Evolutionary conservation across 2,329 filamentous ascomycete species (phyloP).

Genomic region (Cladosporium cucumerinum): DNA sequence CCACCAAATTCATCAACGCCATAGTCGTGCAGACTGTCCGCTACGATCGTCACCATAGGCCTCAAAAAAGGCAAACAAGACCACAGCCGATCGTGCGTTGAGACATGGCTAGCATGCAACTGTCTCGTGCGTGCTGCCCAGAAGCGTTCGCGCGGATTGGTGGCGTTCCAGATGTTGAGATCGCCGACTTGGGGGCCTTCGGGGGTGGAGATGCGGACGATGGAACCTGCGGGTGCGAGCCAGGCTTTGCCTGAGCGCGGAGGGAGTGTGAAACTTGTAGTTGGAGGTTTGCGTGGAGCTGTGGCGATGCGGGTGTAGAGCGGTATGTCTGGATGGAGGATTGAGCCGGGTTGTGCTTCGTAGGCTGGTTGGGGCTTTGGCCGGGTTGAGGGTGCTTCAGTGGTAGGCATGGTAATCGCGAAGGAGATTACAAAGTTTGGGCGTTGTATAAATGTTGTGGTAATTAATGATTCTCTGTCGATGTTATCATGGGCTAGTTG

Average conservation of each 20-base stretch:
- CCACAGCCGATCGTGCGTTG: constrained; percentile 71
- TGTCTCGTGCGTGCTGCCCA: constrained; percentile 79
- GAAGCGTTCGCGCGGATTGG: constrained; percentile 75
- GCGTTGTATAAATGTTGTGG: too few species aligned
- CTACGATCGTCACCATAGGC: constrained; percentile 65
- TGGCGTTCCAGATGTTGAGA: constrained; percentile 74
- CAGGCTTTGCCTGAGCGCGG: constrained; percentile 73
- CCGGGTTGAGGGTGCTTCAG: neutral
- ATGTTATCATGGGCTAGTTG: neutral
- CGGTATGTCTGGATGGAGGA: constrained; percentile 28
- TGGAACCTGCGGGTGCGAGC: constrained; percentile 63
- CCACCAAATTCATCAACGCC: constrained; percentile 53
- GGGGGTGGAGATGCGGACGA: constrained; percentile 72
- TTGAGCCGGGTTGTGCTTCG: constrained; percentile 29
- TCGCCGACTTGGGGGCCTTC: constrained; percentile 79
- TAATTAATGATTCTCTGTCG: neutral
- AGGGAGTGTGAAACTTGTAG: constrained; percentile 52
- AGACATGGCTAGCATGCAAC: constrained; percentile 72
- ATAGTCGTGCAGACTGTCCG: constrained; percentile 57
- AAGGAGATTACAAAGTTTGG: too few species aligned
- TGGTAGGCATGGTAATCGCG: neutral
- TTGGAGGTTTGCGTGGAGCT: constrained; percentile 21
- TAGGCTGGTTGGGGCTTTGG: constrained; percentile 33
- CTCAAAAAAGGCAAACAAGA: constrained; percentile 73
- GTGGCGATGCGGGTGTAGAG: constrained; percentile 30